Evolutionary conservation across 208 protist species (phyloP), one percentile per base, ranked within the genome.

Genomic region (Wallacemonas rigidus): DNA sequence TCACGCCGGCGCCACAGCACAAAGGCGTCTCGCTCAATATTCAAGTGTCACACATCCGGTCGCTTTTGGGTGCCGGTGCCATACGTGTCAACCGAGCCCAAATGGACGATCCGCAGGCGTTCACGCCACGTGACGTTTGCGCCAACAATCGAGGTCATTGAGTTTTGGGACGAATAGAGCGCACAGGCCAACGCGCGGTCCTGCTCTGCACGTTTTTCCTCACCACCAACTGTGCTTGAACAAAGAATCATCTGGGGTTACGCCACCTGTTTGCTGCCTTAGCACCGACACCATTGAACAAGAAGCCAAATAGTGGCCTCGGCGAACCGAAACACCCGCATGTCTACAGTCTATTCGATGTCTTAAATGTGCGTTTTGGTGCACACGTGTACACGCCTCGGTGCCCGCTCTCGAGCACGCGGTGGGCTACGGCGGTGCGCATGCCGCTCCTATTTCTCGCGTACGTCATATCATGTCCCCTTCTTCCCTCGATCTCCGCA

Each of bases 61-160:
- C 8, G 15, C 4, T 65, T 65, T 17, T 65, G 60, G 60, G 36
- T 48, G 12, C 60, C 60, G 5, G 60, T 65, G 60, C 60, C 38
- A 17, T 65, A 65, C 40, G 60, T 8, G 41, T 51, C 60, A 5
- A 51, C 60, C 6, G 60, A 65, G 40, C 60, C 60, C 4, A 65
- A 65, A 26, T 65, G 60, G 60, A 65, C 40, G 12, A 35, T 65
- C 14, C 60, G 36, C 60, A 8, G n/a, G 14, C 60, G 43, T 8
- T 53, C n/a, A 3, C 60, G 60, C 17, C 60, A 41, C 3, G 60
- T 65, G 5, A 65, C 60, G n/a, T 65, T 65, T 36, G 60, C 60
- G 12, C 60, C 60, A 15, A 65, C 60, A 48, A 51, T 65, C 38
- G 60, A 65, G 15, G 39, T 65, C 3, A 65, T 65, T 35, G 60